Conservation (phyloP, 805 yeast genomes). For the Schwanniomyces pseudopolymorphus region DNA sequence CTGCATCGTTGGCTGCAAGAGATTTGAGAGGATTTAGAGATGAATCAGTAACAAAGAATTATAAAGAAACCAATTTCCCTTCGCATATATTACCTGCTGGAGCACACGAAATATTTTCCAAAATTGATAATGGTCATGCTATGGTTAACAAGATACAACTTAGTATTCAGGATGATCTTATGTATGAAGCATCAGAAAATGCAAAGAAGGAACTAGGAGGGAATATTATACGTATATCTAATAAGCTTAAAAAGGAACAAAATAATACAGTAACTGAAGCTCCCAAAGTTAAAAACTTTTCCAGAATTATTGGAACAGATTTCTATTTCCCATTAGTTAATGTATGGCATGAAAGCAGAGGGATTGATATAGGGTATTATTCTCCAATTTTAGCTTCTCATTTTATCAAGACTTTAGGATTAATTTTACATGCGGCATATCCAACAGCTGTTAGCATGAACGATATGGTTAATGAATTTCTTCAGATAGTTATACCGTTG, state of each 20-base stretch:
- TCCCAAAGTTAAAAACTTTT: slow-evolving; percentile 33
- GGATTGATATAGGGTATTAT: slow-evolving; percentile 50
- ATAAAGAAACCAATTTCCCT: slow-evolving; percentile 26
- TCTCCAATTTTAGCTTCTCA: slow-evolving; percentile 57
- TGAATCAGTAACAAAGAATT: slow-evolving; percentile 38
- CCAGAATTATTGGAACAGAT: slow-evolving; percentile 40
- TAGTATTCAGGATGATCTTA: slow-evolving; percentile 31
- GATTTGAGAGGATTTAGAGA: slow-evolving; percentile 67
- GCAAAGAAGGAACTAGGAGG: slow-evolving; percentile 40
- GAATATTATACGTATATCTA: slow-evolving; percentile 42
- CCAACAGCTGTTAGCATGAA: slow-evolving; percentile 51
- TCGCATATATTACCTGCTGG: slow-evolving; percentile 45
- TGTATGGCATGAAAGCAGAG: slow-evolving; percentile 51
- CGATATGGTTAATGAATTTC: slow-evolving; percentile 58
- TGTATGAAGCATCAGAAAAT: slow-evolving; percentile 28
- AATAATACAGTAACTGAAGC: not conserved
- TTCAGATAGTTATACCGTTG: slow-evolving; percentile 33
- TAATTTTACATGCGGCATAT: slow-evolving; percentile 57
- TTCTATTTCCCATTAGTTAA: slow-evolving; percentile 57
- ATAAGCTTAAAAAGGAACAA: slow-evolving; percentile 22
- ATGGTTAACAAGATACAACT: slow-evolving; percentile 4
- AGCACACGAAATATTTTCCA: slow-evolving; percentile 30
- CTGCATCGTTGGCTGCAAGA: slow-evolving; percentile 70
- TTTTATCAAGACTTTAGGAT: slow-evolving; percentile 55
- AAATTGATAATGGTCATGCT: not conserved